Evolutionary conservation across 164 flowering plant species (phyloP).

Genomic region (Liriodendron chinense): DNA sequence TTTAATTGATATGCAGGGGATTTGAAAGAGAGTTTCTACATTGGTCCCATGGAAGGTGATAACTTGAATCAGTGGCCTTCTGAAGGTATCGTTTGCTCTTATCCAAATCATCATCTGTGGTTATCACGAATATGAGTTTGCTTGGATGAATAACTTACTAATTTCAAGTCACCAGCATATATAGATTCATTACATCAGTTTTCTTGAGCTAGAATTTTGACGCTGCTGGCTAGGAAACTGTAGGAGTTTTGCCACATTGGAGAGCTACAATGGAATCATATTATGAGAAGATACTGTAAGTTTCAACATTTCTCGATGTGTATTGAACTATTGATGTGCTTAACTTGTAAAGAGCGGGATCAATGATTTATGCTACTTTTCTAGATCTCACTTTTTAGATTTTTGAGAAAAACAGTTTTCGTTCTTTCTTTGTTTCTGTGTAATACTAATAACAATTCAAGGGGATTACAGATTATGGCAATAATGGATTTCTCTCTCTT

Average conservation of each 20-base stretch:
- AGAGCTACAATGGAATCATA: slow-evolving; percentile 67
- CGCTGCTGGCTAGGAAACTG: slow-evolving; percentile 22
- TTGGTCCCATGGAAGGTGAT: slow-evolving; percentile 60
- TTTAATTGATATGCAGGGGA: slow-evolving; percentile 51
- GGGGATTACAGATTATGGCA: neutral
- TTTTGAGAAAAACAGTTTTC: neutral
- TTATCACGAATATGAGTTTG: neutral
- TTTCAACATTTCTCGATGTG: neutral
- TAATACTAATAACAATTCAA: neutral
- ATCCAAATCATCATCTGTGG: neutral
- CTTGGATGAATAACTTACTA: neutral
- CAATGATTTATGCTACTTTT: neutral
- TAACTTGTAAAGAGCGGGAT: neutral
- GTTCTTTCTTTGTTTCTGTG: neutral
- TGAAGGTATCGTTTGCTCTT: slow-evolving; percentile 42
- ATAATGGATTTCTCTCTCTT: slow-evolving; percentile 8
- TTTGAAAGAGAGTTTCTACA: slow-evolving; percentile 68
- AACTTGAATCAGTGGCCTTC: slow-evolving; percentile 80
- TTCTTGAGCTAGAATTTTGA: slow-evolving; percentile 4
- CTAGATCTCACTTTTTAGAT: neutral
- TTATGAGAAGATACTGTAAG: slow-evolving; percentile 58
- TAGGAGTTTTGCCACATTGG: slow-evolving; percentile 65
- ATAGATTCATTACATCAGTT: neutral
- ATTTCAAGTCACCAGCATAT: neutral
- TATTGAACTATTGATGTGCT: neutral